Percentiles rank a stretch among this genome's conserved stretches.
Conservation (phyloP, 768 basidiomycete species). For the Terana coerulea region DNA sequence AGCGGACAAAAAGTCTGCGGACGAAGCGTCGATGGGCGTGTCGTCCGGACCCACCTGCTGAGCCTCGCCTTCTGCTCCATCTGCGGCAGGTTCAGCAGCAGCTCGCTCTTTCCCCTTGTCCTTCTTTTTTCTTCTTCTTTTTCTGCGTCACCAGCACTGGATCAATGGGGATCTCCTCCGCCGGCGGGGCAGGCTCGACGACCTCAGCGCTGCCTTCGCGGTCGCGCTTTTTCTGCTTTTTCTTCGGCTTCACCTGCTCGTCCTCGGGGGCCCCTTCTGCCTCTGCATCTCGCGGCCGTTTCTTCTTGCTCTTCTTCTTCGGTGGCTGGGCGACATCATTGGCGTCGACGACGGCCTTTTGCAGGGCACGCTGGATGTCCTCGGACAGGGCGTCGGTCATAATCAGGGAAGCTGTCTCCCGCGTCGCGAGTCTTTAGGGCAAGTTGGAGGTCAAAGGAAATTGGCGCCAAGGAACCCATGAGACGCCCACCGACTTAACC, state of each 20-base stretch:
- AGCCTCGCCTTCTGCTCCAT: too few species aligned
- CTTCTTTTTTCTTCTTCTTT: constrained; percentile 33
- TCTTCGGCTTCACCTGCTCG: constrained; percentile 22
- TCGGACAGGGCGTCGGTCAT: constrained; percentile 29
- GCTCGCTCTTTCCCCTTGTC: constrained; percentile 33
- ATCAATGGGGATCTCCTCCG: constrained; percentile 21
- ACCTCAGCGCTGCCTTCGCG: constrained; percentile 2
- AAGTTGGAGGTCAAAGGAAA: constrained; percentile 8
- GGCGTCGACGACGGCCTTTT: constrained; percentile 44
- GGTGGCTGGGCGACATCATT: constrained; percentile 34
- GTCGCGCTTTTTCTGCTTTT: constrained; percentile 30
- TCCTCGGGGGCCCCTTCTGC: constrained; percentile 10
- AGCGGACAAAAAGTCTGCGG: constrained; percentile 58
- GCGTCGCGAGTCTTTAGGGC: constrained; percentile 13
- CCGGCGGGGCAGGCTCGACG: constrained; percentile 17
- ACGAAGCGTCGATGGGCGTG: constrained; percentile 40
- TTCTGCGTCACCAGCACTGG: constrained; percentile 21
- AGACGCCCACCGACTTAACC: too few species aligned
- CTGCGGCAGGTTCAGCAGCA: constrained; percentile 15
- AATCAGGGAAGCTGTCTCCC: neutral
- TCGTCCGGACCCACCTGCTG: constrained; percentile 11
- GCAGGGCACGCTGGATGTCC: constrained; percentile 49
- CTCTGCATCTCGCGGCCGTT: constrained; percentile 28
- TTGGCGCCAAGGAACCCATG: too few species aligned
- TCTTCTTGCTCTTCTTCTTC: constrained; percentile 28